Conservation (phyloP, 2,329 filamentous ascomycete species). For the Endocalyx cinctus region DNA sequence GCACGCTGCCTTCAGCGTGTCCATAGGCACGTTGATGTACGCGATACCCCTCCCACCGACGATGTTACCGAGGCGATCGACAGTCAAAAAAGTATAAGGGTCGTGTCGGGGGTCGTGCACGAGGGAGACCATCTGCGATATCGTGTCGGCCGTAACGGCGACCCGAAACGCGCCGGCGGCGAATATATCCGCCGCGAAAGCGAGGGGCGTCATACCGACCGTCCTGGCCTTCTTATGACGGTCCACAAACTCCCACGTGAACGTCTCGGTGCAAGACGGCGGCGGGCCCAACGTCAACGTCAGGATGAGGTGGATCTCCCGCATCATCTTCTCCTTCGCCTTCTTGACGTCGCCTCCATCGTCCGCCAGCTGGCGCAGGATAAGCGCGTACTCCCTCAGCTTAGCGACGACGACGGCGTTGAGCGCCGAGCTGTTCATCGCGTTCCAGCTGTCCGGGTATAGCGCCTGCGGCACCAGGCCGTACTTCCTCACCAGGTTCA, state of each 20-base stretch:
- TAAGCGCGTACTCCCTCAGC: conserved; percentile 78
- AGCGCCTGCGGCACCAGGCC: conserved; percentile 78
- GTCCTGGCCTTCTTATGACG: conserved; percentile 59
- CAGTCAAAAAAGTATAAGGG: conserved; percentile 67
- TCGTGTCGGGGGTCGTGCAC: conserved; percentile 81
- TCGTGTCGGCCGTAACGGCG: conserved; percentile 48
- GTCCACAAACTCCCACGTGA: conserved; percentile 78
- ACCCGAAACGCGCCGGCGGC: conserved; percentile 50
- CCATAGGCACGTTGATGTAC: conserved; percentile 79
- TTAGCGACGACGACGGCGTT: conserved; percentile 76
- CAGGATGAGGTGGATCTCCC: conserved; percentile 75
- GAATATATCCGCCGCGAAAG: conserved; percentile 67
- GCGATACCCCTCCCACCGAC: conserved; percentile 70
- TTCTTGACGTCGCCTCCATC: conserved; percentile 35
- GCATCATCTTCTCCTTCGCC: conserved; percentile 70
- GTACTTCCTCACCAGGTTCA: conserved; percentile 81
- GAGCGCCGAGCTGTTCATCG: conserved; percentile 64
- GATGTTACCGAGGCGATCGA: conserved; percentile 76
- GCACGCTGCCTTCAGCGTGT: conserved; percentile 65
- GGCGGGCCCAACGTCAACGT: conserved; percentile 79
- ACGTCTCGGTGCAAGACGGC: conserved; percentile 62
- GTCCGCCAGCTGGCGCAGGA: conserved; percentile 54
- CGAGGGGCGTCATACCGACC: conserved; percentile 60
- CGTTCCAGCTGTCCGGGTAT: conserved; percentile 80
- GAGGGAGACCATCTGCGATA: conserved; percentile 70